A percentile compares a stretch with the other conserved stretches of the same genome.
Evolutionary conservation across 805 yeast species (phyloP).

Genomic region (Saturnispora zaruensis): DNA sequence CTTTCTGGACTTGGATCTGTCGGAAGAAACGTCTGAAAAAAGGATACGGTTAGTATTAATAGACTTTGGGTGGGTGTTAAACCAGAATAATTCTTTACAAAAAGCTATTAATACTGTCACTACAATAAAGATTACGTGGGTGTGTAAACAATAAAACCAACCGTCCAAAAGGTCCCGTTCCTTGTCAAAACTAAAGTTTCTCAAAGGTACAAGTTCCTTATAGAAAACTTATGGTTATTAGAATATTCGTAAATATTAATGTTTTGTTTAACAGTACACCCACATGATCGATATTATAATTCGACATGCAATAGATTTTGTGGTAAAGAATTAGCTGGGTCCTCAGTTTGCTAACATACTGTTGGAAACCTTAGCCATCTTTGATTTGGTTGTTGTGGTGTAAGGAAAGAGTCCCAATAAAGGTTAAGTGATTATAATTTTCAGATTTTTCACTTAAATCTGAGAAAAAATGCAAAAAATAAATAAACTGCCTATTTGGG

Average conservation of each 20-base stretch:
- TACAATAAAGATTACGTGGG: conserved; percentile 1
- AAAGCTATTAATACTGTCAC: not conserved
- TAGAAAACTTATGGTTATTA: too few relatives aligned
- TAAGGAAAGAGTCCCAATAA: conserved; percentile 4
- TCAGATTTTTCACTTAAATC: not conserved
- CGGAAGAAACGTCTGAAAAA: conserved; percentile 85
- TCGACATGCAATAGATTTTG: conserved; percentile 7
- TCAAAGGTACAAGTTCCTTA: too few relatives aligned
- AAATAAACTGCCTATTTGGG: not conserved
- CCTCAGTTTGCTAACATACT: conserved; percentile 18
- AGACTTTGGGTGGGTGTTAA: not conserved
- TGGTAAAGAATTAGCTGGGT: not conserved
- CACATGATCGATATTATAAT: conserved; percentile 5
- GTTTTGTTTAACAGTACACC: conserved; percentile 4
- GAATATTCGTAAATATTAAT: too few relatives aligned
- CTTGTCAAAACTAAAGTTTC: too few relatives aligned
- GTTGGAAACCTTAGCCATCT: conserved; percentile 31
- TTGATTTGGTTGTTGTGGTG: conserved; percentile 14
- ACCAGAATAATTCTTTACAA: not conserved
- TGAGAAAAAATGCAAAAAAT: not conserved
- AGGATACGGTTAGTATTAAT: conserved; percentile 25
- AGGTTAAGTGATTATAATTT: not conserved
- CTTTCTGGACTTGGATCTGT: conserved; percentile 99
- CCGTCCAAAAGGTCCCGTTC: too few relatives aligned
- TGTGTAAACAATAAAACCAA: not conserved